A percentile compares a stretch with the other conserved stretches of the same genome.
Conservation (phyloP, 169 alveolate species). For the Plasmodium berghei region DNA sequence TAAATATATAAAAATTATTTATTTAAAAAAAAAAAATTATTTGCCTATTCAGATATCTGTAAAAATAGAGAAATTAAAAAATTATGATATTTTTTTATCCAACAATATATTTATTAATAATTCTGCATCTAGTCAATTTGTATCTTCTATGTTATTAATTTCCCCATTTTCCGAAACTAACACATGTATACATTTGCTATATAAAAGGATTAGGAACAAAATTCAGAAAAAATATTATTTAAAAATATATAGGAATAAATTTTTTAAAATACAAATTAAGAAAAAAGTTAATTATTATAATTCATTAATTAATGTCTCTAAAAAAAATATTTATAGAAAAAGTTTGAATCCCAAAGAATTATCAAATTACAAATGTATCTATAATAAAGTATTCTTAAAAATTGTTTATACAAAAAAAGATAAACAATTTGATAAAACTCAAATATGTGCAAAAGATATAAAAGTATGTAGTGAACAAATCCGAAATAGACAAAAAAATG, state of each 20-base stretch:
- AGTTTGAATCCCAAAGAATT: background rate
- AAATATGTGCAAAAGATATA: background rate
- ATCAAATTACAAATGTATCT: no score
- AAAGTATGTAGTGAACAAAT: background rate
- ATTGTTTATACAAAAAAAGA: background rate
- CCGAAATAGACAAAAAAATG: background rate
- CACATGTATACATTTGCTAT: slow-evolving; percentile 16
- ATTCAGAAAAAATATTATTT: no score
- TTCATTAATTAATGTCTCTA: background rate
- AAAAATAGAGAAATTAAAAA: slow-evolving; percentile 1
- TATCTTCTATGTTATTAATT: slow-evolving; percentile 25
- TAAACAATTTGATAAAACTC: background rate
- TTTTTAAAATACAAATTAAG: no score
- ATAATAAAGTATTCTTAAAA: background rate
- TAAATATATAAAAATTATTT: slow-evolving; percentile 25
- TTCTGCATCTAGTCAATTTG: slow-evolving; percentile 42
- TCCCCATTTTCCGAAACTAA: slow-evolving; percentile 19
- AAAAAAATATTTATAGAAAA: background rate
- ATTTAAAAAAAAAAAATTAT: slow-evolving; percentile 26
- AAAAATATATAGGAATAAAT: no score
- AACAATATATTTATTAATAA: slow-evolving; percentile 1
- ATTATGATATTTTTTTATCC: background rate
- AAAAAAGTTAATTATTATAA: no score
- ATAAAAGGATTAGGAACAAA: background rate
- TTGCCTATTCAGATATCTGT: slow-evolving; percentile 20